phyloP scores from a whole-genome alignment of 177 flowering plant genomes.

The Vitis hybrid region DNA sequence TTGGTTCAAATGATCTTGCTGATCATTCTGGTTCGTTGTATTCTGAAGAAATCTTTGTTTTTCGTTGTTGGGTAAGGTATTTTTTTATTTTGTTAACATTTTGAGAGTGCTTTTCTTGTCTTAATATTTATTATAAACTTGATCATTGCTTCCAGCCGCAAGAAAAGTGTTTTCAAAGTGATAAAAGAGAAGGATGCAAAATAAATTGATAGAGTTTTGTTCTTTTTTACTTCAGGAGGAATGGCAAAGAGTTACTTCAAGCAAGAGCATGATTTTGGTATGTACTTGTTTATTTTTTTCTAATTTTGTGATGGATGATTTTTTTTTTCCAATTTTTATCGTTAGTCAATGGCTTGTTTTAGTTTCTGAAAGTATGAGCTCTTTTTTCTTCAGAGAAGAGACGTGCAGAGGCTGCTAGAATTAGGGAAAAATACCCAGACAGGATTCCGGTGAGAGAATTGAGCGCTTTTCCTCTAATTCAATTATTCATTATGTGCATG shows the following conservation, averaged over 20 bases:
- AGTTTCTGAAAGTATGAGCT: background rate
- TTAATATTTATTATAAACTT: too few relatives aligned
- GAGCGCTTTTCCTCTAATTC: background rate
- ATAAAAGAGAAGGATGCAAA: too few relatives aligned
- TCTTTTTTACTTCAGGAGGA: background rate
- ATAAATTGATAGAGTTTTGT: too few relatives aligned
- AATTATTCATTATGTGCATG: background rate
- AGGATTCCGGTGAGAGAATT: conserved; percentile 83
- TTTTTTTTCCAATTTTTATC: background rate
- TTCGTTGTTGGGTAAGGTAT: too few relatives aligned
- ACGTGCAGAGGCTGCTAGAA: conserved; percentile 86
- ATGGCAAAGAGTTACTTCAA: conserved; percentile 81
- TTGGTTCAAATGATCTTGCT: too few relatives aligned
- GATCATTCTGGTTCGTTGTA: too few relatives aligned
- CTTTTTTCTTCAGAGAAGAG: conserved; percentile 64
- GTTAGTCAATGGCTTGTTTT: background rate
- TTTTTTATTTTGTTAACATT: too few relatives aligned
- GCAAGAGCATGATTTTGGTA: conserved; percentile 85
- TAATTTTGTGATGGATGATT: background rate
- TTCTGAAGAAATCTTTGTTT: too few relatives aligned
- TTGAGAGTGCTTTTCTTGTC: too few relatives aligned
- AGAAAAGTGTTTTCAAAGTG: too few relatives aligned
- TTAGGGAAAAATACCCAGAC: conserved; percentile 93
- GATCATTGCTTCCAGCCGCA: too few relatives aligned
- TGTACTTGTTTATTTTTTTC: conserved; percentile 1